Base-by-base conservation (phyloP, 805 yeast genomes). In the Komagataella pseudopastoris region DNA sequence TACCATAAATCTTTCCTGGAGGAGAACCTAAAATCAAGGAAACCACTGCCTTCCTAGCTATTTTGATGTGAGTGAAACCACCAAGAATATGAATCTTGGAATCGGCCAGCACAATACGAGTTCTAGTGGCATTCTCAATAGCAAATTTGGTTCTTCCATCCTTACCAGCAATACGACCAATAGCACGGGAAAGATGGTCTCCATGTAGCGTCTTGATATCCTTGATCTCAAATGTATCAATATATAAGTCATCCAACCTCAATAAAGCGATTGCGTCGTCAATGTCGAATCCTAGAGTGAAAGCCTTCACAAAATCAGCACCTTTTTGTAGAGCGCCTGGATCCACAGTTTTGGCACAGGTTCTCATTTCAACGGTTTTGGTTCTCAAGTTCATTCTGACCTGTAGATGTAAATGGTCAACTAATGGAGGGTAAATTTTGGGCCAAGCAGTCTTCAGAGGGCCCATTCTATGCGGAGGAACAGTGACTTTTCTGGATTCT, bases 101-200 rank as follows among this genome's bases (percentile, higher is more conserved):
- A 68, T 93, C 99, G 0, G 99, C 99, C 58, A 93, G 75, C 23
- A 93, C 99, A 46, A 93, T 90, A 74, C 99, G 85, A 10, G 99
- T 93, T 71, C 98, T 81, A 20, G 98, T 91, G 16, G 99, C 97
- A 64, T 93, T 93, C 70, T 93, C 99, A 63, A 93, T 93, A 36
- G 99, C 97, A 67, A 91, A 93, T 71, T 91, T 93, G 55, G 98
- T 93, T 70, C 90, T 91, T 63, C 99, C 99, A 65, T 93, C 99
- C 65, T 93, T 95, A 68, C 99, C 99, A 12, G 99, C 99, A 68
- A 93, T 93, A 77, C 99, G 88, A 63, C 99, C 99, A 65, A 93
- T 93, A 6, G 99, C 99, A 77, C 99, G 84, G 50, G 96, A 85
- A 65, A 93, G 75, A 78, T 93, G 99, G 70, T 93, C 99, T 23